These are phyloP conservation scores for Chenopodium suecicum DNA, from an alignment of 148 eudicot species.

Conservation along the genomic window DNA sequence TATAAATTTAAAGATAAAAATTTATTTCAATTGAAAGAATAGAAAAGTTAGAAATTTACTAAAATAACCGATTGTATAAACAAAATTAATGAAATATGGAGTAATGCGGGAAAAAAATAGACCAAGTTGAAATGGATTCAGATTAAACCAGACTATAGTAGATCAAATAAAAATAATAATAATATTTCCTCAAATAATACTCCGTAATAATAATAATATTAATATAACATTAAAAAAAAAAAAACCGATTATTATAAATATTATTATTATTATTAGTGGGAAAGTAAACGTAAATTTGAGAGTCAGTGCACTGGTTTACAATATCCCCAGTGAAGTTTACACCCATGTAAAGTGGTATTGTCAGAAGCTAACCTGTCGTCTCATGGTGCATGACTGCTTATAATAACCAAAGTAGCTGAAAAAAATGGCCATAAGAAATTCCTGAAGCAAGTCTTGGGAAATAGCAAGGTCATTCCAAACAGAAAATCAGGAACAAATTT, in stretches of 20 bases:
- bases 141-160: neutral
- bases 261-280: neutral
- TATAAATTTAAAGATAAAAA: too few species aligned
- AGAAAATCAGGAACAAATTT: too few species aligned
- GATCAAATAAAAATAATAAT: too few species aligned
- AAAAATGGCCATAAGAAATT: neutral
- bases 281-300: too few species aligned
- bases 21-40: too few species aligned
- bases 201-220: too few species aligned
- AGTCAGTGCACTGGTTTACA: neutral
- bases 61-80: too few species aligned
- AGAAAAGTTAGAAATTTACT: too few species aligned
- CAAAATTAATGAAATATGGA: too few species aligned
- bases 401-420: neutral
- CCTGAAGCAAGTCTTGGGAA: neutral
- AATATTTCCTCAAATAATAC: too few species aligned
- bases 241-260: too few species aligned
- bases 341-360: neutral
- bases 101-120: neutral
- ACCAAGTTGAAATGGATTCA: neutral
- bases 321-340: neutral
- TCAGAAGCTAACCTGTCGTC: neutral
- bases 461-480: neutral
- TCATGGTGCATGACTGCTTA: neutral
- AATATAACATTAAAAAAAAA: too few species aligned